These are phyloP conservation scores for Debaryomyces hansenii DNA, from an alignment of 805 yeast species.

Conservation along the genomic window DNA sequence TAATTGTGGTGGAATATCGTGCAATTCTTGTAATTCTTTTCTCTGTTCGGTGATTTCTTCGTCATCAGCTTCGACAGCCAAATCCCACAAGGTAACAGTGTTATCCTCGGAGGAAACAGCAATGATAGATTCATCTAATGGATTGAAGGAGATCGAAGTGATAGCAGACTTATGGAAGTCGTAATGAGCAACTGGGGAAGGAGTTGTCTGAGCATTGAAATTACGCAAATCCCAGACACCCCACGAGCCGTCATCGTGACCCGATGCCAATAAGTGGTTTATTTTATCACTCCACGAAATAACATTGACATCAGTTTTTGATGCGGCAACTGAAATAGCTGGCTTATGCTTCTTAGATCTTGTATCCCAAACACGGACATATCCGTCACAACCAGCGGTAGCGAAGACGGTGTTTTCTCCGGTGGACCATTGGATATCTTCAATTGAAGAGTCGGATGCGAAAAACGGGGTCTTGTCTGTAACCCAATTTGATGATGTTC, in stretches of 20 bases:
- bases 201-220: constrained; percentile 58
- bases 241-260: constrained; percentile 98
- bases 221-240: constrained; percentile 96
- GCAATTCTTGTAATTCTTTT: constrained; percentile 73
- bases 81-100: constrained; percentile 96
- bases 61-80: constrained; percentile 98
- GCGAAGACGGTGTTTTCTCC: constrained; percentile 93
- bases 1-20: constrained; percentile 92
- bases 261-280: constrained; percentile 85
- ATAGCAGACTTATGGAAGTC: constrained; percentile 93
- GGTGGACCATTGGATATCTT: constrained; percentile 95
- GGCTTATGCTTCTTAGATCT: constrained; percentile 91
- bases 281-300: constrained; percentile 93
- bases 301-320: constrained; percentile 85
- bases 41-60: constrained; percentile 90
- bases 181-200: constrained; percentile 89
- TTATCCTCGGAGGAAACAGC: constrained; percentile 97
- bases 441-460: constrained; percentile 75
- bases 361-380: constrained; percentile 93
- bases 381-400: constrained; percentile 91
- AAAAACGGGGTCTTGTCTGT: constrained; percentile 83
- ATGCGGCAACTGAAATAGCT: constrained; percentile 79
- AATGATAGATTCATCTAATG: constrained; percentile 89
- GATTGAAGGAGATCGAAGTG: constrained; percentile 92
- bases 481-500: constrained; percentile 77